These are phyloP conservation scores for Meredithiella fracta DNA, from an alignment of 2,329 filamentous ascomycete genomes.

Conservation along the genomic window DNA sequence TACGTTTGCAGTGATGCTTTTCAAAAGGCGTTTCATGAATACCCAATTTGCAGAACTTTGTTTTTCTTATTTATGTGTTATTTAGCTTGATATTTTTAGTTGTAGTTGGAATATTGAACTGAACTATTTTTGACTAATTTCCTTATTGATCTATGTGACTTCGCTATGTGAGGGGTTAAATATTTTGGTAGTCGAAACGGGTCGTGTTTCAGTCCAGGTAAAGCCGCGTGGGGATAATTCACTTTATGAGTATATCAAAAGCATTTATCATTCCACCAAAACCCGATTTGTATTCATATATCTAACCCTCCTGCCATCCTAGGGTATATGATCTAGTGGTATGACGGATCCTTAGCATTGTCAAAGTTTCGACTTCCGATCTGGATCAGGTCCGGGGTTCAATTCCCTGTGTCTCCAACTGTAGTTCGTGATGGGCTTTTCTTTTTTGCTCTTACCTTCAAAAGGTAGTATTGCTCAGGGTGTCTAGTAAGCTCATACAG, in stretches of 20 bases:
- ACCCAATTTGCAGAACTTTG: background rate
- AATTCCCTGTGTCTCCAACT: slow-evolving; percentile 15
- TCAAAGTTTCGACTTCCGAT: background rate
- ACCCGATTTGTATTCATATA: too few species aligned
- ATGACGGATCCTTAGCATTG: slow-evolving; percentile 14
- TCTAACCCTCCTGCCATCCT: background rate
- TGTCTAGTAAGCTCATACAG: too few species aligned
- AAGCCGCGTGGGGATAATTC: too few species aligned
- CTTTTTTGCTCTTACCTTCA: background rate
- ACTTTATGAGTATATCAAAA: too few species aligned
- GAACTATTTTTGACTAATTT: too few species aligned
- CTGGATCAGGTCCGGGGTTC: slow-evolving; percentile 15
- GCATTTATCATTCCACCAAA: too few species aligned
- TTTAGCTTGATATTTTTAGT: background rate
- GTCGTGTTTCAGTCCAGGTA: too few species aligned
- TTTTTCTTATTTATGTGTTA: background rate
- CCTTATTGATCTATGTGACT: too few species aligned
- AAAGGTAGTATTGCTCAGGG: too few species aligned
- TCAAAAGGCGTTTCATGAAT: background rate
- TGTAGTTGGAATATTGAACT: too few species aligned
- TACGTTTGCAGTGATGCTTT: background rate
- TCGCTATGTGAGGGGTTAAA: too few species aligned
- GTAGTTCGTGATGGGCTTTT: background rate
- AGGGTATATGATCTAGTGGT: slow-evolving; percentile 13
- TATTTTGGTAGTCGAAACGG: too few species aligned